These are phyloP conservation scores for Candida arabinofermentans DNA, from an alignment of 805 yeast species.

Conservation along the genomic window DNA sequence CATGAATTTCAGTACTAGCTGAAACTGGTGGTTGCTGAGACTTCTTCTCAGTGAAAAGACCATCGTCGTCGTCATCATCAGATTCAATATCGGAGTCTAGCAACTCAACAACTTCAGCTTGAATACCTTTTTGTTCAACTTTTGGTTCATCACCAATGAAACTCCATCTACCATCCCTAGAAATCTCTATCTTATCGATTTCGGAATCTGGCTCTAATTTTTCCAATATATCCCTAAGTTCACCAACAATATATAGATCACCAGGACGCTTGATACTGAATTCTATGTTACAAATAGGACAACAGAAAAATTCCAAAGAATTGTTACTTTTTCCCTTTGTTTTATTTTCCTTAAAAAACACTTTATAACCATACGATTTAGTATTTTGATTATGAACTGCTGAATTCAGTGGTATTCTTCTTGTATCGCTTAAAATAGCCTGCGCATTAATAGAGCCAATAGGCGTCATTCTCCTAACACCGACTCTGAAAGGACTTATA, in stretches of 20 bases:
- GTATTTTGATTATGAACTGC: conserved; percentile 22
- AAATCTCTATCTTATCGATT: conserved; percentile 24
- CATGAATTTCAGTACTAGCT: no score
- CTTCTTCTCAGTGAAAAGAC: background rate
- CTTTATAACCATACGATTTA: conserved; percentile 21
- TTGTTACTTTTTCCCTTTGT: conserved; percentile 20
- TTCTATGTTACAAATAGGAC: conserved; percentile 34
- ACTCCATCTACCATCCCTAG: conserved; percentile 26
- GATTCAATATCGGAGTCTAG: conserved; percentile 7
- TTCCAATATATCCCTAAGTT: conserved; percentile 24
- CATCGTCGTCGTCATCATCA: conserved; percentile 1
- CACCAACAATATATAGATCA: conserved; percentile 31
- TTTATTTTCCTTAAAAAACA: conserved; percentile 14
- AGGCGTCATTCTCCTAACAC: conserved; percentile 17
- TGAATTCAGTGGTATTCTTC: conserved; percentile 17
- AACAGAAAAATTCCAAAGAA: conserved; percentile 27
- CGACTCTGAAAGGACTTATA: conserved; percentile 25
- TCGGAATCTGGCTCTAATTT: conserved; percentile 13
- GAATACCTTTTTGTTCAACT: conserved; percentile 3
- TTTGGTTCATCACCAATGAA: conserved; percentile 8
- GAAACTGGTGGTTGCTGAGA: background rate
- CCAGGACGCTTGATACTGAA: conserved; percentile 29
- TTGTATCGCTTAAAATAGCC: conserved; percentile 25
- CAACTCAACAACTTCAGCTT: conserved; percentile 10
- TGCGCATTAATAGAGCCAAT: conserved; percentile 17